Evolutionary conservation across 1,139 yeast genomes (phyloP).

Genomic region (Saccharomyces hybrid): DNA sequence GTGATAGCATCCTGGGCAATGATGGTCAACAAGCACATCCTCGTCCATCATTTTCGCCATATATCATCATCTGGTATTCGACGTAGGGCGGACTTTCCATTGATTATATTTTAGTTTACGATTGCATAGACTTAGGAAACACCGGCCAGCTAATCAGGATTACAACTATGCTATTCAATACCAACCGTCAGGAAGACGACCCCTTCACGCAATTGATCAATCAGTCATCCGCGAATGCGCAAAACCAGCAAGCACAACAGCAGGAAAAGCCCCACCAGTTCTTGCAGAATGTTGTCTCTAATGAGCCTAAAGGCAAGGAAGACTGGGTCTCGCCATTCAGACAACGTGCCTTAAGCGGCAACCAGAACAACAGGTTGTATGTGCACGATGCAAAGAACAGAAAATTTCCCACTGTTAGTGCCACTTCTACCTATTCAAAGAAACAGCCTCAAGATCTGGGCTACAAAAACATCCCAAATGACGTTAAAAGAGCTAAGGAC

Average conservation of each 20-base stretch:
- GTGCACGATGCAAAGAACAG: conserved; percentile 18
- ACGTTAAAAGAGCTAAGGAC: conserved; percentile 22
- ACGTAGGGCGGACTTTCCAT: too few species aligned
- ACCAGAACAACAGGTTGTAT: conserved; percentile 8
- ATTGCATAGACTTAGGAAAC: neutral
- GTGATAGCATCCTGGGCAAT: neutral
- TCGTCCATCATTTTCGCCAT: neutral
- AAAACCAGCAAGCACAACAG: conserved; percentile 3
- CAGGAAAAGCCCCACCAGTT: conserved; percentile 1
- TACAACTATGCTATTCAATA: neutral
- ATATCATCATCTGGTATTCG: neutral
- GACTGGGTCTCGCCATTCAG: conserved; percentile 21
- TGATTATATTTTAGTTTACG: too few species aligned
- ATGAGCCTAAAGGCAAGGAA: conserved; percentile 2
- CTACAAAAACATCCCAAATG: conserved; percentile 16
- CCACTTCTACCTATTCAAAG: conserved; percentile 17
- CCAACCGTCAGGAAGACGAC: conserved; percentile 6
- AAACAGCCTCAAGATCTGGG: conserved; percentile 19
- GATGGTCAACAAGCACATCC: neutral
- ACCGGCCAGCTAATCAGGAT: neutral
- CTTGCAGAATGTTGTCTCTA: conserved; percentile 4
- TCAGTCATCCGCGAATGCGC: neutral
- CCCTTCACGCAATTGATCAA: conserved; percentile 13
- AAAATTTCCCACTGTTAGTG: conserved; percentile 24
- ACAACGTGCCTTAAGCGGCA: neutral